Evolutionary conservation across 2,329 filamentous ascomycete genomes (phyloP).

Genomic region (Albophoma yamanashiensis): DNA sequence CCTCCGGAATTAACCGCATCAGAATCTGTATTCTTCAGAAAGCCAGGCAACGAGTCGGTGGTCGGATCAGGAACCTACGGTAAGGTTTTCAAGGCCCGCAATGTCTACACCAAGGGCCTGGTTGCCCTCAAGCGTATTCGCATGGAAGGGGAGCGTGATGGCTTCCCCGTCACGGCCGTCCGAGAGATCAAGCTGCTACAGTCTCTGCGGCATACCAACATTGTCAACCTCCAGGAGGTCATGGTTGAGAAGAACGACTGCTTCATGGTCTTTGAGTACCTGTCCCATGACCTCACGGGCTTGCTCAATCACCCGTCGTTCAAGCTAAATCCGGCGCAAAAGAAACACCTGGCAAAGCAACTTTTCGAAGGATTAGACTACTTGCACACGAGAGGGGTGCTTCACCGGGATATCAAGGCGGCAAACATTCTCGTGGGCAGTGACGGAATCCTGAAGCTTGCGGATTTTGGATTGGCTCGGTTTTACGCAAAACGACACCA

Average conservation of each 20-base stretch:
- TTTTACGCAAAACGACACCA: constrained; percentile 92
- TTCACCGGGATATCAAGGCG: constrained; percentile 96
- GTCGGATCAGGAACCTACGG: constrained; percentile 93
- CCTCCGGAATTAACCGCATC: constrained; percentile 63
- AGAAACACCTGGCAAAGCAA: constrained; percentile 86
- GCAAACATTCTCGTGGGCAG: constrained; percentile 94
- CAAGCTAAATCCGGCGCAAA: constrained; percentile 71
- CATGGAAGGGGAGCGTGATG: constrained; percentile 87
- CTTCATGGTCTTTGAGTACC: constrained; percentile 99
- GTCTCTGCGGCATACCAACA: constrained; percentile 69
- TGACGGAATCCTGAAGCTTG: constrained; percentile 79
- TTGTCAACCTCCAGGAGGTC: constrained; percentile 76
- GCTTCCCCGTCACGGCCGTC: constrained; percentile 83
- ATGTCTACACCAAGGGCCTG: constrained; percentile 77
- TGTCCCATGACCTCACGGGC: constrained; percentile 91
- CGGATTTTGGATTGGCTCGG: constrained; percentile 89
- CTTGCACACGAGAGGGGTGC: constrained; percentile 81
- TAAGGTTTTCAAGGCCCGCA: constrained; percentile 88
- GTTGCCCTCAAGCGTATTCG: constrained; percentile 85
- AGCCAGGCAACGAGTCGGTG: constrained; percentile 95
- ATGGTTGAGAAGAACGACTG: constrained; percentile 99
- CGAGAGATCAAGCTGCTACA: constrained; percentile 89
- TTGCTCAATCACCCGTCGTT: constrained; percentile 92
- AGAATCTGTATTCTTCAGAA: constrained; percentile 86
- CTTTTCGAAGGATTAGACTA: constrained; percentile 92